Evolutionary conservation across 2,329 filamentous ascomycete species (phyloP), one percentile per base, ranked within the genome.

Genomic region (Coniochaeta sp.): DNA sequence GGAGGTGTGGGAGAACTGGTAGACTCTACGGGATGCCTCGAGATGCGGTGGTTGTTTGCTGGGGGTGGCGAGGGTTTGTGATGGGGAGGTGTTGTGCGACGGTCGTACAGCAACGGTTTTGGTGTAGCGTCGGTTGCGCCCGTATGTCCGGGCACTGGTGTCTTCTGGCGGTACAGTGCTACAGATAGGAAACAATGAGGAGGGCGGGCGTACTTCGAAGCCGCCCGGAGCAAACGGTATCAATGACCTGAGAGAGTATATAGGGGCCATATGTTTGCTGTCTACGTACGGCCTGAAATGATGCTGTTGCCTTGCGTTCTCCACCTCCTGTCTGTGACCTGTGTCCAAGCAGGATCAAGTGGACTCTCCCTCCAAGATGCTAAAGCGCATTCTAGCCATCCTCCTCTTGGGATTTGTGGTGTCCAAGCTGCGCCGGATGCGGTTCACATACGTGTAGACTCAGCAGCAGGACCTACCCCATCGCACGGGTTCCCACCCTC

Each of bases 1-100:
- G 60, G 76, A 77, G 14, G 84, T 98, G 28, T 99, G 95, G 95
- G 89, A 96, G 76, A 83, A 85, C 68, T 98, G 91, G 91, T 96
- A 74, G 47, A 24, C 42, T 22, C 42, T 5, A 3, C 14, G 42
- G 17, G 38, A n/a, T 34, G 12, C 32, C 32, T 40, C 16, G 38
- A 40, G 17, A 17, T n/a, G 3, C 38, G 38, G 16, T 40, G 19
- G 9, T 12, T 47, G 42, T 9, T 24, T 22, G 5, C 14, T 3
- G 9, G 19, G 19, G 19, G 42, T 22, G 5, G 38, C 19, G 19
- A 3, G 42, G 6, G 19, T 24, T 24, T n/a, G n/a, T n/a, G n/a
- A 4, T 22, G n/a, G 42, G 8, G 22, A 7, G 4, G 7, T 24
- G 40, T 42, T 24, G 42, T 12, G 24, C 42, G 16, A 24, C 10